phyloP scores from a whole-genome alignment of 1,139 yeast genomes.

The Pichia sp. region DNA sequence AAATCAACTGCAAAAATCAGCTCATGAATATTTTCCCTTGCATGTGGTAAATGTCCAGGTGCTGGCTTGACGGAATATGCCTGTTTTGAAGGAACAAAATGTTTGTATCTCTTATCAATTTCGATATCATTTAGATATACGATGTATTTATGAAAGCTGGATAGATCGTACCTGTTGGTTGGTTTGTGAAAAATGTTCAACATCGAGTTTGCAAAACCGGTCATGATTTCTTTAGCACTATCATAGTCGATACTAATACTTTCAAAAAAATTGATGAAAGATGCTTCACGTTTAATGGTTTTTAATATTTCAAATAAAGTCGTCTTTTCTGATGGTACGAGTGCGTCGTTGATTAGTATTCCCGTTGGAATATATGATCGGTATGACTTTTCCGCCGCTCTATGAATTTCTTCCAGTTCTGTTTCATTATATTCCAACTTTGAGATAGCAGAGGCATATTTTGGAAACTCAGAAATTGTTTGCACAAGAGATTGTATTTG shows the following conservation, averaged over 20 bases:
- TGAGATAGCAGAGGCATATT: constrained; percentile 31
- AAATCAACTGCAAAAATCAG: constrained; percentile 65
- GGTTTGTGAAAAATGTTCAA: constrained; percentile 10
- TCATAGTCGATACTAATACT: constrained; percentile 30
- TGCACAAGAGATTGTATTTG: constrained; percentile 30
- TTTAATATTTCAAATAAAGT: constrained; percentile 38
- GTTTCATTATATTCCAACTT: constrained; percentile 27
- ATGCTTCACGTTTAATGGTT: constrained; percentile 31
- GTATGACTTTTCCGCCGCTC: constrained; percentile 2
- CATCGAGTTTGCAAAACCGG: constrained; percentile 34
- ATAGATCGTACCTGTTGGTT: constrained; percentile 26
- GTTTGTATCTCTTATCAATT: constrained; percentile 44
- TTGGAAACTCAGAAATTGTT: constrained; percentile 44
- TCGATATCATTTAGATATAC: constrained; percentile 76
- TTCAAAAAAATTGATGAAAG: constrained; percentile 26
- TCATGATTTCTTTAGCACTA: constrained; percentile 33
- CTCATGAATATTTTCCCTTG: constrained; percentile 70
- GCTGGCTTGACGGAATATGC: constrained; percentile 32
- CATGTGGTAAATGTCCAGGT: constrained; percentile 57
- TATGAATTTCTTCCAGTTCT: constrained; percentile 23
- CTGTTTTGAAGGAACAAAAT: constrained; percentile 42
- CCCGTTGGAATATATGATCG: constrained; percentile 37
- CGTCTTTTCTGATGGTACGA: constrained; percentile 33
- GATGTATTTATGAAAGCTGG: constrained; percentile 34
- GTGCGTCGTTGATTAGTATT: constrained; percentile 51